Base-by-base conservation (phyloP, 2,329 filamentous ascomycete genomes). In the Periconia macrospinosa region DNA sequence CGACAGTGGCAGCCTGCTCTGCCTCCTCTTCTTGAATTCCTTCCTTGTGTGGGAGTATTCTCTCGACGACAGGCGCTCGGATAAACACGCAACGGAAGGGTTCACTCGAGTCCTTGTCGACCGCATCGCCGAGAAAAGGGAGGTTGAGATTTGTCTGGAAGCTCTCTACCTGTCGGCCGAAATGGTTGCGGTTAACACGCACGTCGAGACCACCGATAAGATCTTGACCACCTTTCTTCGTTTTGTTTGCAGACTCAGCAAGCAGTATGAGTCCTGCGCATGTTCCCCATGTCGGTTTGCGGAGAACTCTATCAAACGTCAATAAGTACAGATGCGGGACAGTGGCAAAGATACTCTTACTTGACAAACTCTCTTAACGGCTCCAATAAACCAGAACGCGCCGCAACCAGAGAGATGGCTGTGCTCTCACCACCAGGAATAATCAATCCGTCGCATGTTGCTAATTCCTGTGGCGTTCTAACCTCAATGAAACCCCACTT, bases 341-440 rank as follows among this genome's bases (percentile, higher is more conserved):
- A 49, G 48, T 47, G 19, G 45, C 40, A 27, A 41, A 44, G 43
- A 9, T n/a, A 15, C 30, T 78, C 84, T 70, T 77, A 93, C 87
- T 96, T 96, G 68, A 97, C 92, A 75, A 96, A 99, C 30, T 92
- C 83, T 49, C 91, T 81, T 57, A 99, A 76, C 2, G 92, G 92
- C 63, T 95, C 91, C 51, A 99, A 77, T 35, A 99, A 77, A 15
- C 88, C 87, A 0, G 89, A 91, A 59, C 92, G 84, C 19, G 86
- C 86, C 3, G 94, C 94, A 15, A 97, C 90, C 30, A 97, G 83
- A 11, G 91, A 91, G 62, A 99, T 95, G 3, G 93, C 88, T 1
- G 94, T 97, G 76, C 91, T 96, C 75, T 99, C 94, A 57, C 94
- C 94, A 49, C 94, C 94, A 2, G 94, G 94, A 45, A 99, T 86